These are phyloP conservation scores for Podospora pseudocomata DNA, from an alignment of 495 filamentous ascomycete species.

Conservation along the genomic window DNA sequence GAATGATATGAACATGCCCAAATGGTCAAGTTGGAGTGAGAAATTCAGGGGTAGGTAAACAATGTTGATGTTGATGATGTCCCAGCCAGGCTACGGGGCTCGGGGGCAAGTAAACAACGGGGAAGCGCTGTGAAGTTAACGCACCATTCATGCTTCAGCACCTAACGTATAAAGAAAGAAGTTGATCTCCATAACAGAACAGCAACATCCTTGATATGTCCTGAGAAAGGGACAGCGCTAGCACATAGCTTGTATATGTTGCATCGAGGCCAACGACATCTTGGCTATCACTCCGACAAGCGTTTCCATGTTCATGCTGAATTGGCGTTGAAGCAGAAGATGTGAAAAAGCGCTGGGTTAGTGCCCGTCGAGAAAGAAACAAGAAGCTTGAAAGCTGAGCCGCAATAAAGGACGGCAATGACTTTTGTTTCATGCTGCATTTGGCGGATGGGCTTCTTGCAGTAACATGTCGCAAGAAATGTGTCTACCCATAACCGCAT, in stretches of 20 bases:
- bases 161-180: not conserved
- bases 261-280: not conserved
- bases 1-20: not conserved
- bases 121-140: not conserved
- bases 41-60: not conserved
- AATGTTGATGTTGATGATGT: not conserved
- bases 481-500: not conserved
- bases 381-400: not conserved
- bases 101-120: not conserved
- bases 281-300: not conserved
- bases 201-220: not conserved
- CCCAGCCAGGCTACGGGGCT: not conserved
- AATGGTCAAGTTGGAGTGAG: no score
- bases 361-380: not conserved
- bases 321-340: not conserved
- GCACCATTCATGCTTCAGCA: not conserved
- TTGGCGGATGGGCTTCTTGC: not conserved
- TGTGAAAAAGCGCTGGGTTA: not conserved
- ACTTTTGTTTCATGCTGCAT: not conserved
- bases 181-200: not conserved
- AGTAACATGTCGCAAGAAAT: not conserved
- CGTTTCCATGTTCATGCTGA: not conserved
- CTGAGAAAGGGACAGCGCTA: not conserved
- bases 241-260: not conserved
- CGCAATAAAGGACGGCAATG: not conserved